phyloP scores from a whole-genome alignment of 306 rosid species.

The Fragaria iinumae region DNA sequence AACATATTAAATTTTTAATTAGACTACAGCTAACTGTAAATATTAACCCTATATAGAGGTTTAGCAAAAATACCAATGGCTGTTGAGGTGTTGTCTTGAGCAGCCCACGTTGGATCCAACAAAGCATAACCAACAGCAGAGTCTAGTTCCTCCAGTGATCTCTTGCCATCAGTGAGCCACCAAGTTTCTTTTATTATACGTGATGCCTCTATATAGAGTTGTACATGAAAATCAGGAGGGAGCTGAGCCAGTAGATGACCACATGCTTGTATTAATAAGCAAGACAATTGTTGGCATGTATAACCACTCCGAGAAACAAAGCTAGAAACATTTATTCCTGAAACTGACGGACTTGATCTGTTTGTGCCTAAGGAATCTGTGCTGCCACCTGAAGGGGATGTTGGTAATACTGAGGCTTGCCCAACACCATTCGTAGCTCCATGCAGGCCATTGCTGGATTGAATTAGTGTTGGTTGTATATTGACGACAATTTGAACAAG shows the following conservation, averaged over 20 bases:
- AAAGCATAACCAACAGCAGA: conserved; percentile 97
- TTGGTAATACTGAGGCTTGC: conserved; percentile 83
- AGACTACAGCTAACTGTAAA: not conserved
- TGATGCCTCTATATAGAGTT: conserved; percentile 85
- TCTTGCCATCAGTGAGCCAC: conserved; percentile 89
- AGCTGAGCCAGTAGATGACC: conserved; percentile 96
- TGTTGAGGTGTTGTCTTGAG: conserved; percentile 98
- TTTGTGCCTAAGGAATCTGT: conserved; percentile 88
- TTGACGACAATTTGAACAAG: conserved; percentile 86
- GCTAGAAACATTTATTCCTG: conserved; percentile 84
- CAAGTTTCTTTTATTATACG: conserved; percentile 92
- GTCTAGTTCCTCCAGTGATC: conserved; percentile 75
- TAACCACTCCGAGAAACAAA: conserved; percentile 95
- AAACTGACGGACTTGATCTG: conserved; percentile 77
- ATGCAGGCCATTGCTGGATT: conserved; percentile 77
- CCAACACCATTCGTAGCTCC: conserved; percentile 75
- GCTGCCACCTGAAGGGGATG: conserved; percentile 99
- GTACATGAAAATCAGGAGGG: conserved; percentile 85
- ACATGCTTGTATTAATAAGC: conserved; percentile 95
- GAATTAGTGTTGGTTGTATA: conserved; percentile 89
- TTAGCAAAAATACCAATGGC: conserved; percentile 69
- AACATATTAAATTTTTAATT: not conserved
- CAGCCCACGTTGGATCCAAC: conserved; percentile 99
- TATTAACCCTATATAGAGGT: not conserved
- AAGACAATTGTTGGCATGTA: conserved; percentile 89